These are phyloP conservation scores for Naganishia sp. DNA, from an alignment of 1,284 basidiomycete species.

Conservation along the genomic window DNA sequence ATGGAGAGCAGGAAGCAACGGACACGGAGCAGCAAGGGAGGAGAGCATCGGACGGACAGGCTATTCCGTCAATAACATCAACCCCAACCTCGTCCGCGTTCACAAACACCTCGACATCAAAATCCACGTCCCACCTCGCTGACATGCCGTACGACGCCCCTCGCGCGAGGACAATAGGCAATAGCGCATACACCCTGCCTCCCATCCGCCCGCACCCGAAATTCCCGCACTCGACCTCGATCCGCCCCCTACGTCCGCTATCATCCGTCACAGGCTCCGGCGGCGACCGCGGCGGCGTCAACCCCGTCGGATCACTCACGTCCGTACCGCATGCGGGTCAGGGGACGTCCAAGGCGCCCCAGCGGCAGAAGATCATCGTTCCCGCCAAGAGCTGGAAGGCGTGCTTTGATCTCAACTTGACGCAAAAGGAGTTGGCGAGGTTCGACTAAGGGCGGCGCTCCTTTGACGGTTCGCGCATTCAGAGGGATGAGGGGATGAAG, in stretches of 20 bases:
- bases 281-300: background rate
- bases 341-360: conserved; percentile 2
- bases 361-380: conserved; percentile 31
- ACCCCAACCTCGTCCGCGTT: conserved; percentile 82
- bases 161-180: background rate
- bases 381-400: conserved; percentile 27
- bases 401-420: conserved; percentile 31
- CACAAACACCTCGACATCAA: conserved; percentile 71
- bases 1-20: background rate
- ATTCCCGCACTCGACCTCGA: conserved; percentile 27
- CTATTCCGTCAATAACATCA: conserved; percentile 53
- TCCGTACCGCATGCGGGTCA: conserved; percentile 30
- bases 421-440: conserved; percentile 32
- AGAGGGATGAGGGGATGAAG: background rate
- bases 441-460: conserved; percentile 7
- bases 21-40: conserved; percentile 1
- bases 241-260: conserved; percentile 25
- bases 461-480: background rate
- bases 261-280: conserved; percentile 1
- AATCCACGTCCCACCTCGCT: conserved; percentile 51
- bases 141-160: conserved; percentile 54
- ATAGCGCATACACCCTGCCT: conserved; percentile 20
- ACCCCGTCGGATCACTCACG: conserved; percentile 3
- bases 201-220: conserved; percentile 27
- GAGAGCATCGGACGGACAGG: conserved; percentile 9